phyloP scores from a whole-genome alignment of 192 early-diverging fungal species.

The Paraglomus brasilianum region DNA sequence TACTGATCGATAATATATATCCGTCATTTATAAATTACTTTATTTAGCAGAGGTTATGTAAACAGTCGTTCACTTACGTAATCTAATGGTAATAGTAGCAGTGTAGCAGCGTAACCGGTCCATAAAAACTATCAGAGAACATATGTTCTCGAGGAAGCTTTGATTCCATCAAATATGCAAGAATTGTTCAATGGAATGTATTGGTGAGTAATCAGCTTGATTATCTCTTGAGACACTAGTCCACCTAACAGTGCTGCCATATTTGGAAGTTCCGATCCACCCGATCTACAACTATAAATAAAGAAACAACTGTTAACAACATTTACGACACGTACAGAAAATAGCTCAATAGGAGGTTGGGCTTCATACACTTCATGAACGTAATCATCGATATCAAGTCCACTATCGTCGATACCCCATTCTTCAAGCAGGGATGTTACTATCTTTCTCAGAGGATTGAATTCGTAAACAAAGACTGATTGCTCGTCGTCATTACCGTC shows the following conservation, averaged over 20 bases:
- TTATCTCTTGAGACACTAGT: slow-evolving; percentile 87
- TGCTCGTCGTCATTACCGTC: slow-evolving; percentile 44
- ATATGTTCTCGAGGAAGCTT: slow-evolving; percentile 50
- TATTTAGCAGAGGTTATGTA: too few species aligned
- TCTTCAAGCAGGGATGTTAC: slow-evolving; percentile 44
- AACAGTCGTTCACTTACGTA: too few species aligned
- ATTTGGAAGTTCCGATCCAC: slow-evolving; percentile 75
- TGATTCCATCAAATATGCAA: slow-evolving; percentile 81
- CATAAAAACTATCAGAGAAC: too few species aligned
- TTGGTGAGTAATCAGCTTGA: slow-evolving; percentile 94
- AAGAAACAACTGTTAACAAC: not conserved
- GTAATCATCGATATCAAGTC: slow-evolving; percentile 50
- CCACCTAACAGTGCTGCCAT: slow-evolving; percentile 86
- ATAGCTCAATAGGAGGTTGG: not conserved
- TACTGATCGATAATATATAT: too few species aligned
- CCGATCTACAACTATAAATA: slow-evolving; percentile 58
- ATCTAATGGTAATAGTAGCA: too few species aligned
- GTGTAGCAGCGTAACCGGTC: too few species aligned
- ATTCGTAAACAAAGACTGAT: too few species aligned
- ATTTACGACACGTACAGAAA: not conserved
- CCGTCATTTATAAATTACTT: too few species aligned
- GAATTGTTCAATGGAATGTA: slow-evolving; percentile 92
- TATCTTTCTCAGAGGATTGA: slow-evolving; percentile 43
- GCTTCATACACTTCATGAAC: slow-evolving; percentile 65
- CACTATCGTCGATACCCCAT: slow-evolving; percentile 37